Percentiles rank a stretch among this genome's conserved stretches.
phyloP scores from a whole-genome alignment of 179 eudicot genomes.

The Beta macrorhiza region DNA sequence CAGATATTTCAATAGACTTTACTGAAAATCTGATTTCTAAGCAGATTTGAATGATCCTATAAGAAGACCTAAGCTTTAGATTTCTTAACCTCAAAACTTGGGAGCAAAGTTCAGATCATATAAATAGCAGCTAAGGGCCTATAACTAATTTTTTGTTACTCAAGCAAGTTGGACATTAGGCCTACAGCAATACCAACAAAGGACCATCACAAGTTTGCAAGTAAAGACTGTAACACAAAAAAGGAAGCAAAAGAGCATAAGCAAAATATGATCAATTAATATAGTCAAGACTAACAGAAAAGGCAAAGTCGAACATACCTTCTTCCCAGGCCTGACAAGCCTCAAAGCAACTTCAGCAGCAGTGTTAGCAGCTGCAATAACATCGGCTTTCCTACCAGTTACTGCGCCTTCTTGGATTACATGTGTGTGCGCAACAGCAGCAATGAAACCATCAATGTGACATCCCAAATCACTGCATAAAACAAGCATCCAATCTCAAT shows the following conservation, averaged over 20 bases:
- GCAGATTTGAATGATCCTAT: no score
- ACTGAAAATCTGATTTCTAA: no score
- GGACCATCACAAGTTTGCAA: background rate
- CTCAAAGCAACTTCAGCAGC: constrained; percentile 99
- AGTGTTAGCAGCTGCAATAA: constrained; percentile 90
- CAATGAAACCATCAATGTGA: constrained; percentile 97
- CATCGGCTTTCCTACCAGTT: constrained; percentile 84
- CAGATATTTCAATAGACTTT: background rate
- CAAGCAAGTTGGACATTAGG: background rate
- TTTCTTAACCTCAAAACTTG: background rate
- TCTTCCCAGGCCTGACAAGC: constrained; percentile 92
- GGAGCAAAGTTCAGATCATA: background rate
- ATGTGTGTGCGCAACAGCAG: constrained; percentile 88
- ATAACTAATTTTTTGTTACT: background rate
- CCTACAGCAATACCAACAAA: background rate
- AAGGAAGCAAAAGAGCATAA: background rate
- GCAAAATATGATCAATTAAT: background rate
- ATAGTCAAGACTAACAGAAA: background rate
- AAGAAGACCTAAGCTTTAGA: no score
- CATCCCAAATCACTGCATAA: constrained; percentile 90
- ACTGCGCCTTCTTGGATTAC: constrained; percentile 80
- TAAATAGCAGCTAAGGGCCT: background rate
- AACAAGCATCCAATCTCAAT: constrained; percentile 11
- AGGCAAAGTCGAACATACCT: constrained; percentile 39
- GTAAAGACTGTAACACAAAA: background rate